Percentiles rank a stretch among this genome's conserved stretches.
Conservation (phyloP, 1,139 yeast genomes). For the Waltiozyma sp. region DNA sequence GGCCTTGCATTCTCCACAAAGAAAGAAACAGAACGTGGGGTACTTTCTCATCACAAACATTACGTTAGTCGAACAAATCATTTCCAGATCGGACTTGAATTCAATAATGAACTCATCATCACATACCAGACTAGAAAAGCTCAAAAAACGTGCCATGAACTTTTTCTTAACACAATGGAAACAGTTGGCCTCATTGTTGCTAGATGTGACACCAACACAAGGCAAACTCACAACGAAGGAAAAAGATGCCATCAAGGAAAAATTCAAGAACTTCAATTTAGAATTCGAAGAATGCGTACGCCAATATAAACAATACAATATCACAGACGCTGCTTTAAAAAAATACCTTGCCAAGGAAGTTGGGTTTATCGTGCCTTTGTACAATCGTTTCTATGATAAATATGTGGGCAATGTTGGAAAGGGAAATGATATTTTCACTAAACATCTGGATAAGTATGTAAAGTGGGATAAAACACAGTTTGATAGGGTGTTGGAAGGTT, state of each 20-base stretch:
- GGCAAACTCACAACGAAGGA: conserved; percentile 52
- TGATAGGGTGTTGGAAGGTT: conserved; percentile 33
- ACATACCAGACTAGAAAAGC: conserved; percentile 48
- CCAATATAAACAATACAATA: conserved; percentile 50
- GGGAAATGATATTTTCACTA: conserved; percentile 52
- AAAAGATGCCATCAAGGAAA: conserved; percentile 75
- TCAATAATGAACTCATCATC: conserved; percentile 56
- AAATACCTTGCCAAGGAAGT: conserved; percentile 55
- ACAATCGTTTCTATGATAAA: conserved; percentile 73
- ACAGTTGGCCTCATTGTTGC: conserved; percentile 59
- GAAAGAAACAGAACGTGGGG: conserved; percentile 40
- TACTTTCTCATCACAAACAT: conserved; percentile 62
- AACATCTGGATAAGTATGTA: conserved; percentile 61
- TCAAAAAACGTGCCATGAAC: conserved; percentile 67
- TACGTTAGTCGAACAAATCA: conserved; percentile 62
- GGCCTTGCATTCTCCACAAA: conserved; percentile 33
- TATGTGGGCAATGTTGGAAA: conserved; percentile 27
- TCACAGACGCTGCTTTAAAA: conserved; percentile 57
- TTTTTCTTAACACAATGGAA: conserved; percentile 81
- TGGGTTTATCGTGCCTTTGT: conserved; percentile 68
- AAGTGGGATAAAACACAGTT: conserved; percentile 57
- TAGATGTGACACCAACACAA: conserved; percentile 55
- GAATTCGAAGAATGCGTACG: conserved; percentile 69
- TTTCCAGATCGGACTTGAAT: conserved; percentile 48
- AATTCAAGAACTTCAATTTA: conserved; percentile 69